These are phyloP conservation scores for Fusarium hostae DNA, from an alignment of 2,329 filamentous ascomycete species.

Conservation along the genomic window DNA sequence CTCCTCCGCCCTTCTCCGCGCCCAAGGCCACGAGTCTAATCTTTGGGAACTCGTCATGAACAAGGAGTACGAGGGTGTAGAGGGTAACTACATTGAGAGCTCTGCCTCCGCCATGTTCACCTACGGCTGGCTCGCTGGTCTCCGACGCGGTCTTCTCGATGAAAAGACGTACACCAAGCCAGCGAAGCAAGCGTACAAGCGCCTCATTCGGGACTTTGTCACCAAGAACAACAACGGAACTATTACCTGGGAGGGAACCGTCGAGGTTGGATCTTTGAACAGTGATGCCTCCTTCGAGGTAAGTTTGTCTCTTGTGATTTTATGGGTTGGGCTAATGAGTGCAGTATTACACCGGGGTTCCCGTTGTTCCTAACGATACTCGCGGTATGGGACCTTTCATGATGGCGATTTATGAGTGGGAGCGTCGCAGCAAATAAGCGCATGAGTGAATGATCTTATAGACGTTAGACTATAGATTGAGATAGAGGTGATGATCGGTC, in stretches of 20 bases:
- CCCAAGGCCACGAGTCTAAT: slow-evolving; percentile 56
- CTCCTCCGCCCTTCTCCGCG: slow-evolving; percentile 42
- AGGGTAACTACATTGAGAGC: slow-evolving; percentile 70
- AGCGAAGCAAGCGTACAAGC: slow-evolving; percentile 44
- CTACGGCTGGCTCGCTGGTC: slow-evolving; percentile 61
- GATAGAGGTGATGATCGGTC: neutral
- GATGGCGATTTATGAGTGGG: slow-evolving; percentile 46
- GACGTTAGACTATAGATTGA: slow-evolving; percentile 10
- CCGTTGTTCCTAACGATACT: slow-evolving; percentile 43
- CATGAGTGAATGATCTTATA: neutral
- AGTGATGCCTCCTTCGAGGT: slow-evolving; percentile 62
- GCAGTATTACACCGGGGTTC: slow-evolving; percentile 46
- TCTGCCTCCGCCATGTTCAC: slow-evolving; percentile 69
- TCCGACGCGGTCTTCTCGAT: slow-evolving; percentile 45
- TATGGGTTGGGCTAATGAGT: neutral
- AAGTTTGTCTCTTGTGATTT: slow-evolving; percentile 19
- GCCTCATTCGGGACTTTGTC: slow-evolving; percentile 58
- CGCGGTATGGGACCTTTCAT: slow-evolving; percentile 47
- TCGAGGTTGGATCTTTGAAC: slow-evolving; percentile 62
- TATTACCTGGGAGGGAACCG: slow-evolving; percentile 62
- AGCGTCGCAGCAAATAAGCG: slow-evolving; percentile 25
- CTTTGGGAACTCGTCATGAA: slow-evolving; percentile 71
- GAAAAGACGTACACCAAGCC: slow-evolving; percentile 30
- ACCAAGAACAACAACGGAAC: slow-evolving; percentile 59
- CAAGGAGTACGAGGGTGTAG: slow-evolving; percentile 55